These are phyloP conservation scores for Eutrema japonicum DNA, from an alignment of 345 rosid genomes.

Conservation along the genomic window DNA sequence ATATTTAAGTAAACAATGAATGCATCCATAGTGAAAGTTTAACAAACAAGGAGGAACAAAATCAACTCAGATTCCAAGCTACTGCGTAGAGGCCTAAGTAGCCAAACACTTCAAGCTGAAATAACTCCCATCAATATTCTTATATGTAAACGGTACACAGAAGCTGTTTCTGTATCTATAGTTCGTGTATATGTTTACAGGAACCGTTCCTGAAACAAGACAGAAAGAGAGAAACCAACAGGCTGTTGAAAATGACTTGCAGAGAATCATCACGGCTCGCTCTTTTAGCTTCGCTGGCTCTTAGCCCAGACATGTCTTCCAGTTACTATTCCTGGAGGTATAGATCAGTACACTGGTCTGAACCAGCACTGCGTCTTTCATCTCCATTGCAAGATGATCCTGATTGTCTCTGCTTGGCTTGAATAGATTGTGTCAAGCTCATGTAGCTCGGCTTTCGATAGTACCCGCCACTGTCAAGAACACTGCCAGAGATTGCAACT, in stretches of 20 bases:
- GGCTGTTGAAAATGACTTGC: slow-evolving; percentile 36
- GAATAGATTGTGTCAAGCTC: slow-evolving; percentile 76
- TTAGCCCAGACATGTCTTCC: slow-evolving; percentile 39
- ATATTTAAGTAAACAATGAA: slow-evolving; percentile 6
- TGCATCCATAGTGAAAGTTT: slow-evolving; percentile 8
- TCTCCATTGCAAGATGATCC: slow-evolving; percentile 54
- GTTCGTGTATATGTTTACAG: slow-evolving; percentile 36
- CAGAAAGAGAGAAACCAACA: slow-evolving; percentile 29
- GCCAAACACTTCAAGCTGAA: slow-evolving; percentile 39
- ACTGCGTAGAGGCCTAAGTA: slow-evolving; percentile 32
- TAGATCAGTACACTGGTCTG: slow-evolving; percentile 57
- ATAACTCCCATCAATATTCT: slow-evolving; percentile 16
- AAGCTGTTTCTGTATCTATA: slow-evolving; percentile 40
- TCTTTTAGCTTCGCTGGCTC: slow-evolving; percentile 36
- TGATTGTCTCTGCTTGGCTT: slow-evolving; percentile 63
- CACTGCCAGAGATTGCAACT: slow-evolving; percentile 43
- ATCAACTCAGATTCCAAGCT: slow-evolving; percentile 20
- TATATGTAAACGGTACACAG: slow-evolving; percentile 26
- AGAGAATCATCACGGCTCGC: slow-evolving; percentile 5
- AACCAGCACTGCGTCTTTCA: slow-evolving; percentile 54
- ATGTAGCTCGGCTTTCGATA: slow-evolving; percentile 74
- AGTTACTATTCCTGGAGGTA: slow-evolving; percentile 50
- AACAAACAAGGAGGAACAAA: slow-evolving; percentile 22
- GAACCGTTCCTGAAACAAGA: slow-evolving; percentile 39
- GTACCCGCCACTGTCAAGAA: slow-evolving; percentile 48